These are phyloP conservation scores for Huntiella omanensis DNA, from an alignment of 2,329 filamentous ascomycete genomes.

Conservation along the genomic window DNA sequence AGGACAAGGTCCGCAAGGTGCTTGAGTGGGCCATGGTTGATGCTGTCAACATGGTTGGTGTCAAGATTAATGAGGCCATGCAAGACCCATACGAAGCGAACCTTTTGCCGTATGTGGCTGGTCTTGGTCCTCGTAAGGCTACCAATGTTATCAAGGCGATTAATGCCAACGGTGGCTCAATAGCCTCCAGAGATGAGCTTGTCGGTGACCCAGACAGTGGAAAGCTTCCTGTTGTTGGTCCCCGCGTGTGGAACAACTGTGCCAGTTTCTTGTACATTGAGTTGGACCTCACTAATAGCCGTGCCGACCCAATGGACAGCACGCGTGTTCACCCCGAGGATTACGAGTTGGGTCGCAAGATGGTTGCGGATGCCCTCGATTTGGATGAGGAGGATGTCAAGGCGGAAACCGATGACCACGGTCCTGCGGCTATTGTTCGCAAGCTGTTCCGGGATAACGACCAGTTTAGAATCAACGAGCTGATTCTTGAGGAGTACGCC, in stretches of 20 bases:
- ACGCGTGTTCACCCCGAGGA: constrained; percentile 96
- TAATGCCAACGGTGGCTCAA: constrained; percentile 72
- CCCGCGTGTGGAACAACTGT: constrained; percentile 89
- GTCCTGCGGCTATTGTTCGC: constrained; percentile 73
- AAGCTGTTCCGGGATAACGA: constrained; percentile 90
- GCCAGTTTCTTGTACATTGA: constrained; percentile 87
- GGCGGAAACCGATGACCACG: constrained; percentile 78
- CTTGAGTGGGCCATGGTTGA: constrained; percentile 96
- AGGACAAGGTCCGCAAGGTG: constrained; percentile 70
- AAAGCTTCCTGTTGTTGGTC: constrained; percentile 62
- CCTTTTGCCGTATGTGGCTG: constrained; percentile 75
- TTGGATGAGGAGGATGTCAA: constrained; percentile 97
- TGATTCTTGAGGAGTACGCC: constrained; percentile 91
- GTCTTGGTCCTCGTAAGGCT: constrained; percentile 81
- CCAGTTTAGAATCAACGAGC: constrained; percentile 86
- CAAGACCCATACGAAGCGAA: constrained; percentile 66
- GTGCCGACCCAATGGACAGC: constrained; percentile 85
- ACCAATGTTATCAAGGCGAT: constrained; percentile 58
- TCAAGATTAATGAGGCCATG: constrained; percentile 86
- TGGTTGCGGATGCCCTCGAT: constrained; percentile 91
- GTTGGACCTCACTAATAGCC: constrained; percentile 63
- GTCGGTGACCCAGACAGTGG: constrained; percentile 72
- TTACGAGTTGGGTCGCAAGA: constrained; percentile 93
- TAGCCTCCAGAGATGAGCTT: constrained; percentile 70
- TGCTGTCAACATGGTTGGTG: constrained; percentile 91